A percentile compares a stretch with the other conserved stretches of the same genome.
Conservation (phyloP, 1,139 yeast genomes). For the Magnusiomyces fungicola region DNA sequence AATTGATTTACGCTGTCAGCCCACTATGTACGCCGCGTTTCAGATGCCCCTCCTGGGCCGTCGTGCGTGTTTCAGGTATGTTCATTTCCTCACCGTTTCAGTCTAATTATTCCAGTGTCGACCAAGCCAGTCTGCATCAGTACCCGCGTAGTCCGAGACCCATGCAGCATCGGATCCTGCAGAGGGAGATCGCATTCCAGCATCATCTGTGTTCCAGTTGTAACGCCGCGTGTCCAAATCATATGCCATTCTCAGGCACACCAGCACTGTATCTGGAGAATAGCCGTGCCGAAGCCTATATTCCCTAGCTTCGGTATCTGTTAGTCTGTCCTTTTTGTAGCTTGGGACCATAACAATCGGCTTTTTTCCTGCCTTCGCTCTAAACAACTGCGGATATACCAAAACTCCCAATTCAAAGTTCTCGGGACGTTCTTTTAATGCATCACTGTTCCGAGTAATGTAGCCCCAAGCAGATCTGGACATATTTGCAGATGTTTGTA, state of each 20-base stretch:
- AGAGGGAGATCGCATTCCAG: too few relatives aligned
- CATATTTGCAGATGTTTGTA: constrained; percentile 32
- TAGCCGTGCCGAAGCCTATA: background rate
- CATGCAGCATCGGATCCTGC: background rate
- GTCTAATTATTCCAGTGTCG: too few relatives aligned
- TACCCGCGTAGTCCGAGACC: background rate
- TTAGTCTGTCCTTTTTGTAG: constrained; percentile 16
- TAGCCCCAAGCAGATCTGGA: constrained; percentile 35
- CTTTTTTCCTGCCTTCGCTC: constrained; percentile 4
- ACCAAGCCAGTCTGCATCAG: background rate
- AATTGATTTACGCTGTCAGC: too few relatives aligned
- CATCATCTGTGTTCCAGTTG: too few relatives aligned
- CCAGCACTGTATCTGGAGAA: constrained; percentile 2
- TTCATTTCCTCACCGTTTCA: too few relatives aligned
- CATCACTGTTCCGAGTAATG: constrained; percentile 2
- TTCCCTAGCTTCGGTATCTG: background rate
- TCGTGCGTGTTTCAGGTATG: too few relatives aligned
- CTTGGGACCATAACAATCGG: constrained; percentile 18
- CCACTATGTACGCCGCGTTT: too few relatives aligned
- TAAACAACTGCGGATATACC: constrained; percentile 19
- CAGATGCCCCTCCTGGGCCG: too few relatives aligned
- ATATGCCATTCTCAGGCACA: constrained; percentile 25
- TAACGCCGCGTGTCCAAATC: constrained; percentile 26
- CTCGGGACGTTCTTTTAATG: too few relatives aligned
- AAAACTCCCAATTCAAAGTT: constrained; percentile 33